phyloP scores from a whole-genome alignment of 2,329 filamentous ascomycete genomes.

The Cladobotryum mycophilum region DNA sequence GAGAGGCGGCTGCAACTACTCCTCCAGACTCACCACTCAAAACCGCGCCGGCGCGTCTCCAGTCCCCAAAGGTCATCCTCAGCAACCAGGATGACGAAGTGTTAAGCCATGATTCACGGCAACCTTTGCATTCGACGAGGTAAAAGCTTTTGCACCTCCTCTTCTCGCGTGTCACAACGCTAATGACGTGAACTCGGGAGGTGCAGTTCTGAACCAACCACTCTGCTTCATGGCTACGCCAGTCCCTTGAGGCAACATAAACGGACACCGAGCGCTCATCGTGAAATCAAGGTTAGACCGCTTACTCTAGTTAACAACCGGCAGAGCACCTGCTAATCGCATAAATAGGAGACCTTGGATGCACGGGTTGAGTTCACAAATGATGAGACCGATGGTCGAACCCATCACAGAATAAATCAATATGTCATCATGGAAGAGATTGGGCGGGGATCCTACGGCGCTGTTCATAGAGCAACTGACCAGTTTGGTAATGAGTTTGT shows the following conservation, averaged over 20 bases:
- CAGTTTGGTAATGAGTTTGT: constrained; percentile 93
- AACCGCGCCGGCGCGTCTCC: constrained; percentile 12
- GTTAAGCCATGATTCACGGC: constrained; percentile 3
- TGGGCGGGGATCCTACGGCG: constrained; percentile 90
- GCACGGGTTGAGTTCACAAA: constrained; percentile 81
- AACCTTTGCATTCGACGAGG: constrained; percentile 20
- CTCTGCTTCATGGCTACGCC: constrained; percentile 33
- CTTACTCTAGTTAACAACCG: neutral
- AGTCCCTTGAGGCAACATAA: constrained; percentile 54
- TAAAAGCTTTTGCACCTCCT: constrained; percentile 28
- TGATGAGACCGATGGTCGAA: constrained; percentile 73
- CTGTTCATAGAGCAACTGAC: constrained; percentile 84
- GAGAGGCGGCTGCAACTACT: neutral
- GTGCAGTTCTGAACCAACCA: constrained; percentile 38
- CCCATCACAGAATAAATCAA: constrained; percentile 87
- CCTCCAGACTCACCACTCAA: constrained; percentile 12
- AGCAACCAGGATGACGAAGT: constrained; percentile 20
- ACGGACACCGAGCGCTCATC: constrained; percentile 51
- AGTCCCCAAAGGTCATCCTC: constrained; percentile 26
- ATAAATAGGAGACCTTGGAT: constrained; percentile 75
- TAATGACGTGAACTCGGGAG: neutral
- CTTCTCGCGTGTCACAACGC: neutral
- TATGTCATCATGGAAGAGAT: constrained; percentile 94
- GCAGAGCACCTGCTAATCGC: constrained; percentile 8
- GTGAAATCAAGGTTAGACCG: constrained; percentile 47